These are phyloP conservation scores for Panaeolus cyanescens DNA, from an alignment of 768 basidiomycete genomes.

Conservation along the genomic window DNA sequence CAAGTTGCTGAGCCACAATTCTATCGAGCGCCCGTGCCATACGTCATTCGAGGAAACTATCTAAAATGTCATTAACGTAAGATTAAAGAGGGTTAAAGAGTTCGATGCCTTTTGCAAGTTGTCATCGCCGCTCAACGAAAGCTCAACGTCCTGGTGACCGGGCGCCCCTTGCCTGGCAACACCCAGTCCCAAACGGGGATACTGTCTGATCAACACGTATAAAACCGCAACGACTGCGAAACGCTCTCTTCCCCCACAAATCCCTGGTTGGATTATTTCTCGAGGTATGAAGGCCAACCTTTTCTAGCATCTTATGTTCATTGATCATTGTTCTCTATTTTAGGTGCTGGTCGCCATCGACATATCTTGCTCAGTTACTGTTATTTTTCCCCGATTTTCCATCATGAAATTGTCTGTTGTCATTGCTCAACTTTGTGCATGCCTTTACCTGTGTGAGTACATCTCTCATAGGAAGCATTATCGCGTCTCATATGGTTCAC, in stretches of 20 bases:
- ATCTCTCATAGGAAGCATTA: background rate
- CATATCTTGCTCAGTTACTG: too few relatives aligned
- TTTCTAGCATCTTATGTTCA: background rate
- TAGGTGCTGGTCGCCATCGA: constrained; percentile 2
- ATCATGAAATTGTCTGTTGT: background rate
- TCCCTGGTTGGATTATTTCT: background rate
- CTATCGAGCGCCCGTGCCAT: too few relatives aligned
- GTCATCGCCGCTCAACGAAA: too few relatives aligned
- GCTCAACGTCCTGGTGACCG: too few relatives aligned
- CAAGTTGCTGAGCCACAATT: too few relatives aligned
- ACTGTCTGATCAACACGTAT: background rate
- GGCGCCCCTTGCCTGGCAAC: too few relatives aligned
- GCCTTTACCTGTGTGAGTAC: background rate
- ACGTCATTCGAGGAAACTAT: too few relatives aligned
- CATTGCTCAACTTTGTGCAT: background rate
- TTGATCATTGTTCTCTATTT: background rate
- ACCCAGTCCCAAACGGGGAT: background rate
- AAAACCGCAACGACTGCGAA: background rate
- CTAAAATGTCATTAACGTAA: too few relatives aligned
- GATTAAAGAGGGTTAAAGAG: too few relatives aligned
- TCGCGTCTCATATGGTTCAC: background rate
- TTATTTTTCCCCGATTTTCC: background rate
- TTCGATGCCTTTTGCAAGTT: too few relatives aligned
- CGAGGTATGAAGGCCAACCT: background rate
- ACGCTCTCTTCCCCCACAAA: background rate